These are phyloP conservation scores for Rosa chinensis DNA, from an alignment of 306 rosid genomes.

Conservation along the genomic window DNA sequence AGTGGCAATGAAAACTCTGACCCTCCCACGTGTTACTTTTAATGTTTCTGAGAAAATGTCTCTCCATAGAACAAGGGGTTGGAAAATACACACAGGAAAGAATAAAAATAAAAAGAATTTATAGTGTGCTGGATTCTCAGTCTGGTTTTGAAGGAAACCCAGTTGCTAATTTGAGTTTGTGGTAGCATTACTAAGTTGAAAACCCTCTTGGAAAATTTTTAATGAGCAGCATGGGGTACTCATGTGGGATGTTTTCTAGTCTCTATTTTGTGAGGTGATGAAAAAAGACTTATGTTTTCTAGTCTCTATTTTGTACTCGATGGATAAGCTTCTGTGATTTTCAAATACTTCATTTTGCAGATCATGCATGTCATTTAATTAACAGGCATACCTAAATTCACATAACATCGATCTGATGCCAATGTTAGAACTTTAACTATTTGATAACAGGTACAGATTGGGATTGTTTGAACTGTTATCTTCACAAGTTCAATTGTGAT, in stretches of 20 bases:
- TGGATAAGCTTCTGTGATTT: neutral
- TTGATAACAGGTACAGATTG: too few species aligned
- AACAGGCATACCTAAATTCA: neutral
- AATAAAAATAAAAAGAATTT: conserved; percentile 24
- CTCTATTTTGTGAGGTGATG: neutral
- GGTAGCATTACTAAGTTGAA: conserved; percentile 32
- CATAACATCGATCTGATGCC: neutral
- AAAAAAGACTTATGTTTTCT: conserved; percentile 7
- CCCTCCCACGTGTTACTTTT: conserved; percentile 59
- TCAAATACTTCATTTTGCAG: neutral
- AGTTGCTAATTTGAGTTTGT: conserved; percentile 32
- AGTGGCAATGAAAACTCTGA: conserved; percentile 35
- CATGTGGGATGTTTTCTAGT: conserved; percentile 54
- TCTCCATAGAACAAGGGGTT: conserved; percentile 22
- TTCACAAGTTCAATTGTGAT: neutral
- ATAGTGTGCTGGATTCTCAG: neutral
- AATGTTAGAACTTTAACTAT: neutral
- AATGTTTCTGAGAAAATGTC: conserved; percentile 40
- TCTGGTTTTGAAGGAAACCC: conserved; percentile 9
- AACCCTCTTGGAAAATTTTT: conserved; percentile 11
- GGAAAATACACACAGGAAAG: conserved; percentile 29
- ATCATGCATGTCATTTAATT: neutral
- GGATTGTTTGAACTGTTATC: neutral
- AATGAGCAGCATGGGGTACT: conserved; percentile 27
- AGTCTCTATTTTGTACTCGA: neutral